Evolutionary conservation across 805 yeast genomes (phyloP), one percentile per base, ranked within the genome.

Genomic region (Saccharomycopsis microspora): DNA sequence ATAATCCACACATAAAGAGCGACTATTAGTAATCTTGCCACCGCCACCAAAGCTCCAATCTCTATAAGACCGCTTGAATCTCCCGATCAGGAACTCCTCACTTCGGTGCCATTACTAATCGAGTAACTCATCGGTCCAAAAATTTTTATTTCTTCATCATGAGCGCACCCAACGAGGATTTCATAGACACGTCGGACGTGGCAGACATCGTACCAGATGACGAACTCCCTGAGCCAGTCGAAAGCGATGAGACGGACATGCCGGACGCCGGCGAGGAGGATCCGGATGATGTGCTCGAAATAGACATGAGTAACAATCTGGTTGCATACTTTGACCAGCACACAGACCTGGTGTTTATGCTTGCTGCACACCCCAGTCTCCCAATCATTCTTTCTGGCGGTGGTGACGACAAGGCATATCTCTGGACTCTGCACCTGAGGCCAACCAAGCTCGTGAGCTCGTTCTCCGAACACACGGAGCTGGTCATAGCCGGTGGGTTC

Each of bases 301-400:
- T 90, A 34, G 97, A 51, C 29, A 46, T 48, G 41, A 37, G 49
- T 4, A 50, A 45, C 42, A 53, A 50, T 39, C 50, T 97, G 5
- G 76, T 82, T 67, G 70, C 86, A 0, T 93, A 86, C 64, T 93
- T 93, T 62, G 98, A 93, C 61, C 73, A 75, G 55, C 99, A 93
- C 61, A 72, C 75, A 47, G 98, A 93, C 64, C 86, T 96, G 28
- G 41, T 47, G 34, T 45, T 47, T 34, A 51, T 46, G 39, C 48
- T 93, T n/a, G 76, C 85, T 44, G 68, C 80, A 5, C 97, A 93
- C 62, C 97, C 97, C 38, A 71, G 71, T 5, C 70, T 88, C 51
- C 97, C 97, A 11, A 57, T 70, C 62, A 93, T 85, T 5, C 82
- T 81, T n/a, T 75, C 90, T 28, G 98, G 99, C 32, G 97, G 96